Percentiles rank a stretch among this genome's conserved stretches.
phyloP scores from a whole-genome alignment of 257 asterid genomes.

The Scutellaria baicalensis region DNA sequence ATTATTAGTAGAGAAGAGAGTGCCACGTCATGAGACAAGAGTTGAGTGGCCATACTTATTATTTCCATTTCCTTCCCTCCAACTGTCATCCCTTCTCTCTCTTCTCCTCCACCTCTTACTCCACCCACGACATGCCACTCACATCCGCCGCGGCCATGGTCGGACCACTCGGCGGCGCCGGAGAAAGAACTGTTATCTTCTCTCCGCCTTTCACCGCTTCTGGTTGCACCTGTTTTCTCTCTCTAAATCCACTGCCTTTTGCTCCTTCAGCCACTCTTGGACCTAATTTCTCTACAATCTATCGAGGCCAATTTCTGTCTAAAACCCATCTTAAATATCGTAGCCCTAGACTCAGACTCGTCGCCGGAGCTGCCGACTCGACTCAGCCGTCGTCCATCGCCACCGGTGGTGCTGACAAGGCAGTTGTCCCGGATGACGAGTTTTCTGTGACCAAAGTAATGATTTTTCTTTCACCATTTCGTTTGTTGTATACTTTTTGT shows the following conservation, averaged over 20 bases:
- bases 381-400: slow-evolving; percentile 54
- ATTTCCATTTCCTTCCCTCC: slow-evolving; percentile 16
- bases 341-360: slow-evolving; percentile 22
- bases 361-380: slow-evolving; percentile 67
- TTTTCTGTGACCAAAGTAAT: slow-evolving; percentile 80
- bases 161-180: slow-evolving; percentile 25
- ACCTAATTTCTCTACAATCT: background rate
- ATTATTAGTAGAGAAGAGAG: slow-evolving; percentile 4
- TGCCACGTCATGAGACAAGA: slow-evolving; percentile 37
- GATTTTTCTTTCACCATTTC: background rate
- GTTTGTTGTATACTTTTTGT: background rate
- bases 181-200: slow-evolving; percentile 33
- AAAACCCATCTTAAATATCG: slow-evolving; percentile 11
- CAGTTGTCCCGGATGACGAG: slow-evolving; percentile 55
- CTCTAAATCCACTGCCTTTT: slow-evolving; percentile 20
- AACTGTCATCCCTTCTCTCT: slow-evolving; percentile 7
- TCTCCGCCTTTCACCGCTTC: slow-evolving; percentile 27
- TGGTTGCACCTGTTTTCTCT: slow-evolving; percentile 16
- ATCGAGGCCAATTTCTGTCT: slow-evolving; percentile 15
- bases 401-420: slow-evolving; percentile 30
- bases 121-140: background rate
- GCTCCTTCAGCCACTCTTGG: slow-evolving; percentile 6
- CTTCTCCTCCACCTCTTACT: slow-evolving; percentile 7
- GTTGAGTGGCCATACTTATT: slow-evolving; percentile 27
- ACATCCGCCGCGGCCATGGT: slow-evolving; percentile 24